Conservation (phyloP, 257 asterid genomes). For the Nicotiana sylvestris region DNA sequence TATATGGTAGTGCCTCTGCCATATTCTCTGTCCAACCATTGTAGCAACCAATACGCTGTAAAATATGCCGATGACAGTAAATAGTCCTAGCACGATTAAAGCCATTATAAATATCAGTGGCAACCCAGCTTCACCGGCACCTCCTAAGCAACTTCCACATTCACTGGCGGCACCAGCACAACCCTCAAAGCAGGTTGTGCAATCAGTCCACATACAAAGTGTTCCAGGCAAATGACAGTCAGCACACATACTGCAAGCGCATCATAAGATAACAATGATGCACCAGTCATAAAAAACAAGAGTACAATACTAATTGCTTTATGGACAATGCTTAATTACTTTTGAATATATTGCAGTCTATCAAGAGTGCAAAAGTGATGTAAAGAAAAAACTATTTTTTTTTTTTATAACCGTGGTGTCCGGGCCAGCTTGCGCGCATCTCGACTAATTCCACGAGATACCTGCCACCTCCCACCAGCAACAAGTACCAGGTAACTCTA, state of each 20-base stretch:
- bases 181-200: conserved; percentile 90
- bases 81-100: conserved; percentile 72
- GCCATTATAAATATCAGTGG: conserved; percentile 73
- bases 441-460: no score
- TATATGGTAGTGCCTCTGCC: conserved; percentile 98
- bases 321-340: background rate
- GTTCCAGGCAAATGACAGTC: conserved; percentile 99
- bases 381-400: background rate
- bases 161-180: conserved; percentile 80
- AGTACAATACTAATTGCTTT: background rate
- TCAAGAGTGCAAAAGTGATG: background rate
- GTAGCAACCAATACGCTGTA: conserved; percentile 89
- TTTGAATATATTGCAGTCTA: background rate
- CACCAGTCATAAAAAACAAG: background rate
- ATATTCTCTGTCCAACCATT: conserved; percentile 94
- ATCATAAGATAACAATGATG: background rate
- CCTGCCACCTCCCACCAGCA: no score
- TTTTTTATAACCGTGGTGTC: no score
- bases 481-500: no score
- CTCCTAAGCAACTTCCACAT: conserved; percentile 94
- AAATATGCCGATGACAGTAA: conserved; percentile 86
- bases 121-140: conserved; percentile 97
- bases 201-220: conserved; percentile 98
- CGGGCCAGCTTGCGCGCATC: no score
- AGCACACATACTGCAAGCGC: conserved; percentile 72